These are phyloP conservation scores for Trichoderma sp. DNA, from an alignment of 2,329 filamentous ascomycete genomes.

Conservation along the genomic window DNA sequence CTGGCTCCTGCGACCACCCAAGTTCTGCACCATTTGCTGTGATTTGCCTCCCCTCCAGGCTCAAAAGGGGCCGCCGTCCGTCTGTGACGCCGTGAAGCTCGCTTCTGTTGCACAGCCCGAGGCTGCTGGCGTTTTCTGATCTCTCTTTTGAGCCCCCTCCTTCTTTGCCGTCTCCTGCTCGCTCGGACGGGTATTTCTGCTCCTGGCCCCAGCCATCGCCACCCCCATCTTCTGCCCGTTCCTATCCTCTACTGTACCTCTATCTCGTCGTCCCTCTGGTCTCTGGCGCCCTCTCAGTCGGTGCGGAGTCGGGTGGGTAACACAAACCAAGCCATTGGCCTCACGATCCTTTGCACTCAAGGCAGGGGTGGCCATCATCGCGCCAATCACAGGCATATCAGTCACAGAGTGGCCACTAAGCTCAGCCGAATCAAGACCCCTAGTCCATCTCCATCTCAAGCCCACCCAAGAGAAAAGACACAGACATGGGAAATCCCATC, in stretches of 20 bases:
- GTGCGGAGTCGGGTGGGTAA: slow-evolving; percentile 10
- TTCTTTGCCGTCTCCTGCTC: background rate
- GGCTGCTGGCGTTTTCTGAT: background rate
- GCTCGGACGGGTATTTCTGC: background rate
- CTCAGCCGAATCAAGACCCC: slow-evolving; percentile 14
- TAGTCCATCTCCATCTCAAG: background rate
- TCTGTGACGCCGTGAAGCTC: slow-evolving; percentile 1
- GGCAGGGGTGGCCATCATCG: slow-evolving; percentile 9
- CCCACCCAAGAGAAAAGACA: slow-evolving; percentile 4
- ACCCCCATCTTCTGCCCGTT: background rate
- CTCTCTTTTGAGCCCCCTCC: background rate
- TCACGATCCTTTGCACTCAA: slow-evolving; percentile 5
- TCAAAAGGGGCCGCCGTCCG: slow-evolving; percentile 19
- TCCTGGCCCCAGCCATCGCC: background rate
- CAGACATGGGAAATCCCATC: slow-evolving; percentile 9
- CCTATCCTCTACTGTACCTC: background rate
- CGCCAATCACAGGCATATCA: slow-evolving; percentile 11
- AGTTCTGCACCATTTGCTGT: background rate
- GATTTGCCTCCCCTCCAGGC: slow-evolving; percentile 13
- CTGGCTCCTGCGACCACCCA: background rate
- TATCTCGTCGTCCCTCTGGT: background rate
- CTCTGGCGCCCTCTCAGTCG: background rate
- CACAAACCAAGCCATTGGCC: slow-evolving; percentile 3
- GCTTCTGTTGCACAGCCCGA: background rate
- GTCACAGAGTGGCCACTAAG: slow-evolving; percentile 10